A percentile compares a stretch with the other conserved stretches of the same genome.
phyloP scores from a whole-genome alignment of 1,284 basidiomycete species.

The Lentinula novae-zelandiae region DNA sequence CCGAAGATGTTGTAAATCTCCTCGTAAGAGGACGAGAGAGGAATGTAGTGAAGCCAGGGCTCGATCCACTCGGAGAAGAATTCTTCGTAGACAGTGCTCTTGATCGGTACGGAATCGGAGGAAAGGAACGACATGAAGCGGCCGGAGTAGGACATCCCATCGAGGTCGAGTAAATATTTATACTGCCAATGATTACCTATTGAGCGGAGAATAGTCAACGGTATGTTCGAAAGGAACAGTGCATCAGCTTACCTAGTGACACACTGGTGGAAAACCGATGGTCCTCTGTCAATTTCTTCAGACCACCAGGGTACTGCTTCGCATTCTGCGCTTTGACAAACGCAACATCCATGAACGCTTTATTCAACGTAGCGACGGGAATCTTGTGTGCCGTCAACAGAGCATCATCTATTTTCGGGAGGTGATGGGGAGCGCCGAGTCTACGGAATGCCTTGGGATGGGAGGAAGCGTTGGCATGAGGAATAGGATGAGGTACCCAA shows the following conservation, averaged over 20 bases:
- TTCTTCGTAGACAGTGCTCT: constrained; percentile 87
- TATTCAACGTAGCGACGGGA: constrained; percentile 65
- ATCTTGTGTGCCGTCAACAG: neutral
- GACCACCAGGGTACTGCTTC: constrained; percentile 75
- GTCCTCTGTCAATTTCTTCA: constrained; percentile 59
- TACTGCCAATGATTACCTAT: constrained; percentile 88
- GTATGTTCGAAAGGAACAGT: too few species aligned
- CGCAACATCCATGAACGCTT: constrained; percentile 82
- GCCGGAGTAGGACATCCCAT: constrained; percentile 94
- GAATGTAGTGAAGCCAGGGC: constrained; percentile 92
- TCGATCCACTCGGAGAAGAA: constrained; percentile 85
- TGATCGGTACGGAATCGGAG: constrained; percentile 85
- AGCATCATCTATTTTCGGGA: neutral
- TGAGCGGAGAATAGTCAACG: too few species aligned
- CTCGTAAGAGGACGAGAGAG: constrained; percentile 78
- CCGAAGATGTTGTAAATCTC: constrained; percentile 92
- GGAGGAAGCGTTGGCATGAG: neutral
- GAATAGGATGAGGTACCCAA: neutral
- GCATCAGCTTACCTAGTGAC: constrained; percentile 26
- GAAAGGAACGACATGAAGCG: constrained; percentile 85
- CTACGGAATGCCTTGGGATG: neutral
- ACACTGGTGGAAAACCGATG: constrained; percentile 79
- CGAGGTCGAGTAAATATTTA: constrained; percentile 89
- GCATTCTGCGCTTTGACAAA: constrained; percentile 78
- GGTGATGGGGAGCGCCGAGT: neutral